Evolutionary conservation across 1,284 basidiomycete genomes (phyloP).

Genomic region (Quambalaria eucalypti): DNA sequence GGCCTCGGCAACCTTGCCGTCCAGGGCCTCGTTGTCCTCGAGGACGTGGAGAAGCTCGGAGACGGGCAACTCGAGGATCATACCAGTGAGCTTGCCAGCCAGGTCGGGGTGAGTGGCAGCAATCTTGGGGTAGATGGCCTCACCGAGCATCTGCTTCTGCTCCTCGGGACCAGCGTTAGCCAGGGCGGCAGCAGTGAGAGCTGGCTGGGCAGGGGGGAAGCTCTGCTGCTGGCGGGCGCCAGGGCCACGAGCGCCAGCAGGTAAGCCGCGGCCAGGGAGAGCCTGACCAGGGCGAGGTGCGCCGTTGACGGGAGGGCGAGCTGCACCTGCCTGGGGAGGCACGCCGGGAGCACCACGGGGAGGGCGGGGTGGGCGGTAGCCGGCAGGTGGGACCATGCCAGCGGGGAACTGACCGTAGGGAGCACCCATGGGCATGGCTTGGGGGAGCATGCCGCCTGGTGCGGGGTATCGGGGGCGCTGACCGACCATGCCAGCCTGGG

Average conservation of each 20-base stretch:
- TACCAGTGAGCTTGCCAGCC: slow-evolving; percentile 46
- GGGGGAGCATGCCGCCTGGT: slow-evolving; percentile 45
- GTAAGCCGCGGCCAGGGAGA: slow-evolving; percentile 4
- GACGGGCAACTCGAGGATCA: slow-evolving; percentile 47
- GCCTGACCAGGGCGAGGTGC: slow-evolving; percentile 30
- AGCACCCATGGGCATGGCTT: slow-evolving; percentile 36
- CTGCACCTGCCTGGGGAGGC: slow-evolving; percentile 1
- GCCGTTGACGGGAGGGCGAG: slow-evolving; percentile 21
- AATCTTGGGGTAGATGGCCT: slow-evolving; percentile 48
- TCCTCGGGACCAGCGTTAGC: slow-evolving; percentile 46
- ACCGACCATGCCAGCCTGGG: slow-evolving; percentile 34
- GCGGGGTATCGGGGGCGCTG: slow-evolving; percentile 40
- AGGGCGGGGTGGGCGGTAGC: slow-evolving; percentile 39
- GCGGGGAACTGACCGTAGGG: slow-evolving; percentile 45
- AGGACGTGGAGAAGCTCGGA: slow-evolving; percentile 45
- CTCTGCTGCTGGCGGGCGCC: slow-evolving; percentile 7
- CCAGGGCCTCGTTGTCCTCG: slow-evolving; percentile 43
- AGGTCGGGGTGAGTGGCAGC: slow-evolving; percentile 39
- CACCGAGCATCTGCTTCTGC: slow-evolving; percentile 48
- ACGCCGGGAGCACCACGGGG: slow-evolving; percentile 30
- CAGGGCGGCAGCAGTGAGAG: slow-evolving; percentile 40
- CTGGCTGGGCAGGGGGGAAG: slow-evolving; percentile 26
- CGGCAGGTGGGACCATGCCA: slow-evolving; percentile 33
- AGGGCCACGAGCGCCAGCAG: slow-evolving; percentile 6
- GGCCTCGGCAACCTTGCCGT: slow-evolving; percentile 45